Evolutionary conservation across 768 basidiomycete genomes (phyloP).

Genomic region (Suillus variegatus): DNA sequence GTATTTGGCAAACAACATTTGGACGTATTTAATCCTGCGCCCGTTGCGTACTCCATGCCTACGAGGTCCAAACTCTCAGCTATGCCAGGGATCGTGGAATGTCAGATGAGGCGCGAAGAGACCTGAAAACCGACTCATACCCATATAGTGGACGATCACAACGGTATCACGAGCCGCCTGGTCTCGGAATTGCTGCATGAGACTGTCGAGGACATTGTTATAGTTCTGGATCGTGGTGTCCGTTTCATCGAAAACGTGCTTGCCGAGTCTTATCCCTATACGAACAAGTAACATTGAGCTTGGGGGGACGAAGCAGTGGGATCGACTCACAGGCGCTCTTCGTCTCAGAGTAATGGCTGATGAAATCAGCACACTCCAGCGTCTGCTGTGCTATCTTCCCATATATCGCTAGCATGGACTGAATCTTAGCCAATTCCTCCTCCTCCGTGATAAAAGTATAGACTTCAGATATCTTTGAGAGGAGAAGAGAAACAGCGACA

Average conservation of each 20-base stretch:
- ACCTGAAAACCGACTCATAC: background rate
- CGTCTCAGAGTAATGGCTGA: constrained; percentile 24
- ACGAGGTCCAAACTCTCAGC: background rate
- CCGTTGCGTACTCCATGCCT: background rate
- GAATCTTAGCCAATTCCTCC: background rate
- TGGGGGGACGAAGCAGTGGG: background rate
- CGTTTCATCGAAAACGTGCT: background rate
- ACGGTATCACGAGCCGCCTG: background rate
- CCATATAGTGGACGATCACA: background rate
- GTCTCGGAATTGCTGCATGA: background rate
- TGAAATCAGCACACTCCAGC: constrained; percentile 29
- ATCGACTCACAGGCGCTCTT: constrained; percentile 22
- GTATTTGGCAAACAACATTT: constrained; percentile 18
- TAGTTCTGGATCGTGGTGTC: background rate
- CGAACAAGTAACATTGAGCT: background rate
- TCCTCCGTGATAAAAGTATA: constrained; percentile 2
- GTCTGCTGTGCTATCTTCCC: constrained; percentile 16
- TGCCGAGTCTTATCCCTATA: constrained; percentile 3
- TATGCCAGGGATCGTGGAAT: background rate
- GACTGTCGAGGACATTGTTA: background rate
- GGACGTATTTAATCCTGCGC: background rate
- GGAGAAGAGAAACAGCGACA: background rate
- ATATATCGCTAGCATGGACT: background rate
- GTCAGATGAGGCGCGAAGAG: background rate
- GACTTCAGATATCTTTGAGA: background rate